Base-by-base conservation (phyloP, 768 basidiomycete species). In the Rhodosporidiobolus odoratus region DNA sequence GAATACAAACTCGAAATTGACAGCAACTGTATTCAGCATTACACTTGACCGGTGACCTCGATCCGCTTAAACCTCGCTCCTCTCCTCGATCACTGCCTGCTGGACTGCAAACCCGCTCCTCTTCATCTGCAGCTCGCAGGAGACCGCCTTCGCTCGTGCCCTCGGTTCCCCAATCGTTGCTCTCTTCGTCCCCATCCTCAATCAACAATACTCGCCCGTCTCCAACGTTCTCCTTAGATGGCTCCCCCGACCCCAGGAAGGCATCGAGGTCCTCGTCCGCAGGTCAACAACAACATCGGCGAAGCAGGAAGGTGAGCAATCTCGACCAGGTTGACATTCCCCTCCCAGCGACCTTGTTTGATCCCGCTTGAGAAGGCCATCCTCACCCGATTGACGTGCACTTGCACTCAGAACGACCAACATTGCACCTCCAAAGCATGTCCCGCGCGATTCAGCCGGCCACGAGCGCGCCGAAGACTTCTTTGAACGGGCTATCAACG, bases 341-440 rank as follows among this genome's bases (percentile, higher is more conserved):
- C 17, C 50, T 38, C 27, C 7, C 27, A 38, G 40, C 19, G n/a
- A n/a, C 32, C 19, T 16, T 17, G 27, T 48, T 32, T 37, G 27
- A 9, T 4, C 35, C 15, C 10, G 27, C 2, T 3, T 4, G 10
- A 13, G 25, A 15, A 35, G 21, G 37, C 45, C 43, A 25, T 15
- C 9, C 48, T 27, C 52, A 15, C 62, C 25, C 6, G 19, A 1
- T 25, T 13, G 3, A 19, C 4, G 15, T 32, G 16, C 40, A 5
- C 23, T 5, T 16, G 8, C 32, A n/a, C 21, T 16, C 73, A 81
- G 80, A 23, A 78, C 75, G 0, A 77, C 80, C 15, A 78, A 79
- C 27, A 72, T 75, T 25, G 47, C 65, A 10, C 79, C 80, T 69
- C 80, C 80, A 10, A 75, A 68, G 5, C 69, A 77, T 47, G 77